phyloP scores from a whole-genome alignment of 192 early-diverging fungal genomes.

The Coemansia sp. region DNA sequence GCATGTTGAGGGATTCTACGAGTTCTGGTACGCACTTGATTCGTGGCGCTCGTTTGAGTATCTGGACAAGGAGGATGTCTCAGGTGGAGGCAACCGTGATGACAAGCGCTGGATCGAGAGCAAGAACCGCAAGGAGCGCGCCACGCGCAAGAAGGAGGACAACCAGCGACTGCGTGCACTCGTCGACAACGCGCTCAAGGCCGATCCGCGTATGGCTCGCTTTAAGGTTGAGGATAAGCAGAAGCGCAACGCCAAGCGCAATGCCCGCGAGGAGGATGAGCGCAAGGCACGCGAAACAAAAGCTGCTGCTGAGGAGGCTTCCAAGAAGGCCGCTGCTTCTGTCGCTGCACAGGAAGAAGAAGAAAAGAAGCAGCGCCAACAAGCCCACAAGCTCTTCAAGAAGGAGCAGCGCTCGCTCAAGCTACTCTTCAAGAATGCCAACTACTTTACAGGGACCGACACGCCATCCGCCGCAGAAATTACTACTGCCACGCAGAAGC shows the following conservation, averaged over 20 bases:
- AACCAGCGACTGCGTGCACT: slow-evolving; percentile 80
- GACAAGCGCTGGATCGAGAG: slow-evolving; percentile 93
- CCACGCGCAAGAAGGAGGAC: slow-evolving; percentile 94
- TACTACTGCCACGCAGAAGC: slow-evolving; percentile 68
- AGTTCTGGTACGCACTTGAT: slow-evolving; percentile 86
- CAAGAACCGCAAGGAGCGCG: slow-evolving; percentile 92
- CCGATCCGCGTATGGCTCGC: slow-evolving; percentile 86
- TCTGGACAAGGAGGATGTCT: slow-evolving; percentile 95
- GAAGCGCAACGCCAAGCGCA: slow-evolving; percentile 87
- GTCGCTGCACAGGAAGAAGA: slow-evolving; percentile 66
- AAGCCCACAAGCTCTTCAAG: slow-evolving; percentile 81
- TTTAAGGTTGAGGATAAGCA: slow-evolving; percentile 91
- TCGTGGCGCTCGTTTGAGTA: slow-evolving; percentile 99
- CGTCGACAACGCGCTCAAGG: slow-evolving; percentile 78
- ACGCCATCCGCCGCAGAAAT: slow-evolving; percentile 60
- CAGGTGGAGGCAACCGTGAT: slow-evolving; percentile 87
- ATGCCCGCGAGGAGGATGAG: slow-evolving; percentile 76
- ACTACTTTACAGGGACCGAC: slow-evolving; percentile 70
- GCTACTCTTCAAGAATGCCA: slow-evolving; percentile 70
- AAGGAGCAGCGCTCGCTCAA: slow-evolving; percentile 91
- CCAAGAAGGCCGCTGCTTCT: slow-evolving; percentile 60
- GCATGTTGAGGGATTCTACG: slow-evolving; percentile 79
- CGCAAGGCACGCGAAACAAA: slow-evolving; percentile 45
- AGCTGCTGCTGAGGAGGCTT: slow-evolving; percentile 59
- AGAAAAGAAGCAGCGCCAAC: slow-evolving; percentile 83